These are phyloP conservation scores for Vitis labrusca DNA, from an alignment of 164 flowering plant genomes.

Conservation along the genomic window DNA sequence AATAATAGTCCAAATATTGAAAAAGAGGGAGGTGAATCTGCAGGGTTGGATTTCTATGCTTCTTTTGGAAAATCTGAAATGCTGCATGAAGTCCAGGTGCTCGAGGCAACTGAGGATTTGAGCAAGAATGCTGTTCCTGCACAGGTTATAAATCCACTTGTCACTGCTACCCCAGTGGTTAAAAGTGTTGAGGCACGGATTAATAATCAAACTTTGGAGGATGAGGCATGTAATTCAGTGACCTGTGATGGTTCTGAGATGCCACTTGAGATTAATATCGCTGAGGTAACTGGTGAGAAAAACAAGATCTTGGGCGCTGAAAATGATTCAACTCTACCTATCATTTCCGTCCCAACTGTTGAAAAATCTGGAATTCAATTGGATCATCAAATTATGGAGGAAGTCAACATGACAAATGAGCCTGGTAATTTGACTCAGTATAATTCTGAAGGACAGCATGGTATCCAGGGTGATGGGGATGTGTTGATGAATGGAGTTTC, in stretches of 20 bases:
- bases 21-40: constrained; percentile 10
- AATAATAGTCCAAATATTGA: constrained; percentile 4
- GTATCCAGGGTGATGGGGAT: constrained; percentile 2
- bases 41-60: constrained; percentile 4
- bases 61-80: constrained; percentile 7
- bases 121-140: constrained; percentile 12
- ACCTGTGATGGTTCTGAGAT: constrained; percentile 6
- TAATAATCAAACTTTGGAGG: constrained; percentile 13
- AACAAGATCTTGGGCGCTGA: constrained; percentile 4
- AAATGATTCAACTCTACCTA: not conserved
- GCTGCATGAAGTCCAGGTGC: constrained; percentile 7
- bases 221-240: constrained; percentile 3
- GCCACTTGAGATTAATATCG: constrained; percentile 1
- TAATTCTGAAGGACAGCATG: constrained; percentile 13
- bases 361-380: constrained; percentile 5
- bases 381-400: constrained; percentile 13
- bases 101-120: constrained; percentile 8
- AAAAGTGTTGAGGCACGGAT: constrained; percentile 6
- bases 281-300: constrained; percentile 5
- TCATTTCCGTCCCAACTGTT: not conserved
- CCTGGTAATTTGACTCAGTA: not conserved
- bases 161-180: not conserved
- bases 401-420: not conserved
- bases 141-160: constrained; percentile 8
- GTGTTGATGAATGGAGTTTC: not conserved